These are phyloP conservation scores for Alisma plantagoaquatica DNA, from an alignment of 106 monocot species.

Conservation along the genomic window DNA sequence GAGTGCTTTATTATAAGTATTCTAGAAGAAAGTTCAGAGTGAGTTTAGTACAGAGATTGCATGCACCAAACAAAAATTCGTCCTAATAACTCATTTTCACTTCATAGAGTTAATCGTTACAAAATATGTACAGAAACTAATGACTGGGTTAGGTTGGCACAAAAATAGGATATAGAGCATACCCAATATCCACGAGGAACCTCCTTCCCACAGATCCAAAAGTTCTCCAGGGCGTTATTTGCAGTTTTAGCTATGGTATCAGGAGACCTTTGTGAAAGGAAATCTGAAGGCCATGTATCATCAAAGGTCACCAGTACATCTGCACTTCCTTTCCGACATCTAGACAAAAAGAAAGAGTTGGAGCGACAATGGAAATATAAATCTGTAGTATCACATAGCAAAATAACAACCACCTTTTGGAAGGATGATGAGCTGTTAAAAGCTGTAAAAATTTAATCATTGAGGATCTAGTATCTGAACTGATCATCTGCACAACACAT, in stretches of 20 bases:
- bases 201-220: slow-evolving; percentile 78
- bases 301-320: slow-evolving; percentile 79
- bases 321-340: slow-evolving; percentile 85
- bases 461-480: slow-evolving; percentile 47
- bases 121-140: no score
- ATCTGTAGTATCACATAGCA: neutral
- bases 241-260: slow-evolving; percentile 16
- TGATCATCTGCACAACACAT: slow-evolving; percentile 58
- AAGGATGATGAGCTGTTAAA: slow-evolving; percentile 91
- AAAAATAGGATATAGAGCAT: slow-evolving; percentile 2
- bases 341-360: slow-evolving; percentile 5
- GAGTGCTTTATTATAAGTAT: no score
- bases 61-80: no score
- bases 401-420: slow-evolving; percentile 45
- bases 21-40: no score
- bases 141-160: neutral
- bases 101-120: no score
- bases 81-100: no score
- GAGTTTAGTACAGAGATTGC: no score
- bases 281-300: slow-evolving; percentile 59
- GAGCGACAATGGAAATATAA: neutral
- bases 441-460: slow-evolving; percentile 92
- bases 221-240: slow-evolving; percentile 17
- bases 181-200: slow-evolving; percentile 98
- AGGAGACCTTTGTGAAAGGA: slow-evolving; percentile 17